Evolutionary conservation across 305 asterid genomes (phyloP).

Genomic region (Solanum chacoense): DNA sequence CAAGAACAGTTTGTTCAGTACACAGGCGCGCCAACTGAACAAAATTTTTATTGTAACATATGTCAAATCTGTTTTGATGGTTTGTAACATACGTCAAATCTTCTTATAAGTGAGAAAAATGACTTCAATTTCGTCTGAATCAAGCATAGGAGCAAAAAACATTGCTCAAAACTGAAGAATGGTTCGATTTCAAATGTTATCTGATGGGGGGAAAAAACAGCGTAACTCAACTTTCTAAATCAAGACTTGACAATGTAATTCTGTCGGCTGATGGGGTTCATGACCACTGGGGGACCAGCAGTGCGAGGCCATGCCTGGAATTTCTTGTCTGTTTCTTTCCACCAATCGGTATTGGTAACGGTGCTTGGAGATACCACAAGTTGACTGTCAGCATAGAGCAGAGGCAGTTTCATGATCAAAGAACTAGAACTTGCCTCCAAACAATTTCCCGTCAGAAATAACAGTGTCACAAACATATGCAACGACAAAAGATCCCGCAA

Average conservation of each 20-base stretch:
- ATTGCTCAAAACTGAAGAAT: conserved; percentile 6
- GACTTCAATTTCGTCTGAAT: neutral
- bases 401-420: neutral
- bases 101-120: neutral
- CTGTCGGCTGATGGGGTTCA: conserved; percentile 88
- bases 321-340: conserved; percentile 75
- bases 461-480: conserved; percentile 41
- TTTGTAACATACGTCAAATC: neutral
- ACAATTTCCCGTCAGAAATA: conserved; percentile 50
- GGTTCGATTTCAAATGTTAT: neutral
- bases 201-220: neutral
- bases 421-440: conserved; percentile 45
- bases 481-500: conserved; percentile 39
- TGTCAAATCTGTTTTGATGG: neutral
- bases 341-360: conserved; percentile 55
- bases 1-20: neutral
- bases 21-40: neutral
- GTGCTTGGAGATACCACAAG: conserved; percentile 28
- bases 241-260: conserved; percentile 74
- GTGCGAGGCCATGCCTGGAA: conserved; percentile 98
- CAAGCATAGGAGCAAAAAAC: neutral
- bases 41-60: neutral
- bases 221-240: conserved; percentile 11
- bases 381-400: neutral
- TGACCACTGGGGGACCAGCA: conserved; percentile 96